Evolutionary conservation across 164 flowering plant genomes (phyloP).

Genomic region (Chimonanthus praecox): DNA sequence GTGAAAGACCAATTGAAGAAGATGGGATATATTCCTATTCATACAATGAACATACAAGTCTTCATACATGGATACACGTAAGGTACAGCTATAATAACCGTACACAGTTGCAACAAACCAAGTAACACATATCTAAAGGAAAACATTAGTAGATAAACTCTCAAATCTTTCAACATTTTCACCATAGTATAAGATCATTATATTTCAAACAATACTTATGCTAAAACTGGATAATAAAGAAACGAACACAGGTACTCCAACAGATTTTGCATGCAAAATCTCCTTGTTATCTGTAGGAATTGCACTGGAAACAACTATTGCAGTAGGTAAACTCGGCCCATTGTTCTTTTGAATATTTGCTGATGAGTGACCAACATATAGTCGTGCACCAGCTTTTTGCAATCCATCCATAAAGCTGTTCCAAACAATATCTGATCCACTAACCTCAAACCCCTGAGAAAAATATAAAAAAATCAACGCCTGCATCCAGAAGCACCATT

Average conservation of each 20-base stretch:
- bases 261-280: constrained; percentile 30
- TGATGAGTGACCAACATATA: constrained; percentile 34
- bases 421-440: constrained; percentile 48
- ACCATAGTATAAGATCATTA: too few relatives aligned
- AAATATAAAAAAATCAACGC: background rate
- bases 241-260: constrained; percentile 39
- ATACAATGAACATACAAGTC: background rate
- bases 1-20: too few relatives aligned
- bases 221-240: background rate
- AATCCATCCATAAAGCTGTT: constrained; percentile 35
- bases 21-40: too few relatives aligned
- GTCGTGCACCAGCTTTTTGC: constrained; percentile 32
- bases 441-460: constrained; percentile 38
- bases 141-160: background rate
- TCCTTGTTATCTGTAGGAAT: constrained; percentile 41
- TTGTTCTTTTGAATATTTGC: constrained; percentile 24
- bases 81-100: background rate
- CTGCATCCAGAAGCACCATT: background rate
- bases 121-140: background rate
- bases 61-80: background rate
- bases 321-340: constrained; percentile 23
- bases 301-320: constrained; percentile 41
- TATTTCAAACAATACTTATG: too few relatives aligned
- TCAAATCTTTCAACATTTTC: too few relatives aligned
- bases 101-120: background rate